Base-by-base conservation (phyloP, 2,329 filamentous ascomycete genomes). In the Xylaria arbuscula region DNA sequence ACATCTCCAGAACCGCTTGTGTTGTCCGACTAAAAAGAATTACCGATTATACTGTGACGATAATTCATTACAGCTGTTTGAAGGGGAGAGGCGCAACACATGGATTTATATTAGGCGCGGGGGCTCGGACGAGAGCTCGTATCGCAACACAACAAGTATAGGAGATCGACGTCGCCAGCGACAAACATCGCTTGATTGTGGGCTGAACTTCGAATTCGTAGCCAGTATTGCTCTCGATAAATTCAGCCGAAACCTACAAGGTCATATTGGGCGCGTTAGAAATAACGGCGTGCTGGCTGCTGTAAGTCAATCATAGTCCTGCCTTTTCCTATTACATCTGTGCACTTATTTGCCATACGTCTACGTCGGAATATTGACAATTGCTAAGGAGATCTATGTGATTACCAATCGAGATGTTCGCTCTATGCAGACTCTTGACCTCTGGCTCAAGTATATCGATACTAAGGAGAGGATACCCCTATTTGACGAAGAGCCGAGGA, bases 81-180 rank as follows among this genome's bases (percentile, higher is more conserved):
- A 66, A 55, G 22, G 24, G 1, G 15, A 34, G 13, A 56, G 64
- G 28, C 11, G 57, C 13, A 66, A 66, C 57, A 66, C 64, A 7
- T 66, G 64, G 64, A 22, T 66, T 62, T 58, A 66, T 17, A 66
- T 66, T 47, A 55, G 64, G 45, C 64, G 36, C 4, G 64, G 64
- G n/a, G 64, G 64, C 6, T 62, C 51, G n/a, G 58, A 66, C 38
- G 58, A 66, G 19, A 62, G 51, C 34, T 58, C 64, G 4, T 66
- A 62, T 42, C 64, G 64, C 17, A 62, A 62, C 32, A 45, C 19
- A 9, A 45, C 32, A 4, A 66, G 62, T 36, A 36, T 22, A 40
- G 64, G 64, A 17, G 54, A 62, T 22, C 45, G 50, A 28, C 50
- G 64, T 8, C 63, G 63, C n/a, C 56, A 56, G 6, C 48, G 56